phyloP scores from a whole-genome alignment of 257 asterid genomes.

The Solanum virginianum region DNA sequence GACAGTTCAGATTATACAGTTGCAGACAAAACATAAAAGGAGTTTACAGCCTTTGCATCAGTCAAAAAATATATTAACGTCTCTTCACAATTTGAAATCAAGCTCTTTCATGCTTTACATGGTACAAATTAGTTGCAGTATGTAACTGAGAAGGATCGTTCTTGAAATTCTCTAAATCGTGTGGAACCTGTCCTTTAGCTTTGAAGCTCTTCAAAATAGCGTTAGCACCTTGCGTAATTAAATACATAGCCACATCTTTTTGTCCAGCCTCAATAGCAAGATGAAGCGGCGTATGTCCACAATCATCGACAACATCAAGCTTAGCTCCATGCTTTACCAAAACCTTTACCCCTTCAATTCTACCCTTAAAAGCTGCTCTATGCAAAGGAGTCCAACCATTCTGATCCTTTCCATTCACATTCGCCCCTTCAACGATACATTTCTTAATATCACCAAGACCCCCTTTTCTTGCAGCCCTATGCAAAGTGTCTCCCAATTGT shows the following conservation, averaged over 20 bases:
- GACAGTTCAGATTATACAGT: not conserved
- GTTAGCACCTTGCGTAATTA: conserved; percentile 53
- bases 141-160: conserved; percentile 13
- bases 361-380: conserved; percentile 62
- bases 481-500: conserved; percentile 37
- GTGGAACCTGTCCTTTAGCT: conserved; percentile 1
- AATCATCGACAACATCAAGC: conserved; percentile 38
- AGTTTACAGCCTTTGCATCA: not conserved
- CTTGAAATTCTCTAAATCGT: conserved; percentile 24
- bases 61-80: not conserved
- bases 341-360: conserved; percentile 43
- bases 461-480: conserved; percentile 37
- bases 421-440: conserved; percentile 45
- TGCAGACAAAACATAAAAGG: not conserved
- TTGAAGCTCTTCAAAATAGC: conserved; percentile 46
- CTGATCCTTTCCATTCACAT: conserved; percentile 49
- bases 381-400: conserved; percentile 80
- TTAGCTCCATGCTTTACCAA: conserved; percentile 45
- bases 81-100: conserved; percentile 35
- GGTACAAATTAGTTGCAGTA: not conserved
- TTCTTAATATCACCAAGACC: conserved; percentile 36
- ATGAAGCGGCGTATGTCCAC: conserved; percentile 53
- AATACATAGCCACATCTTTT: conserved; percentile 42
- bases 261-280: conserved; percentile 56
- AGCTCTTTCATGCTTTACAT: conserved; percentile 20